Conservation (phyloP, 2,329 filamentous ascomycete species). For the Nemania sp. region DNA sequence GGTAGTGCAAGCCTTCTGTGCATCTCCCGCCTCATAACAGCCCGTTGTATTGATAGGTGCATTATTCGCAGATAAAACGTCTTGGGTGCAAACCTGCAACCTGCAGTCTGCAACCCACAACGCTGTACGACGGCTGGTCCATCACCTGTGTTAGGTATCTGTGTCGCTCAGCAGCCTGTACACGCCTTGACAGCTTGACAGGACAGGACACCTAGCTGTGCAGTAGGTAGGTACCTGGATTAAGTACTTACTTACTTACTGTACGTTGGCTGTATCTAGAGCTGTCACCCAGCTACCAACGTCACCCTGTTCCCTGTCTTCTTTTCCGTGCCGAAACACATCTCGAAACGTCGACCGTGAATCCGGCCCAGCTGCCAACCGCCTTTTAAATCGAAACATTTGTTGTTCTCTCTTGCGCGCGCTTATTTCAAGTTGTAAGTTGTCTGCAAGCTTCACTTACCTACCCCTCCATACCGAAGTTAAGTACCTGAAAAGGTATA, state of each 20-base stretch:
- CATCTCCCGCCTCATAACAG: constrained; percentile 7
- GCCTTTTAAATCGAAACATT: constrained; percentile 11
- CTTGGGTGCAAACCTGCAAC: constrained; percentile 6
- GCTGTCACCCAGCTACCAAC: constrained; percentile 20
- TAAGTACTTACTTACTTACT: not conserved
- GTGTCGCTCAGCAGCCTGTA: not conserved
- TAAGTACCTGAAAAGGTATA: not conserved
- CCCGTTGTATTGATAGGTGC: constrained; percentile 16
- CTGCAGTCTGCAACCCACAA: constrained; percentile 13
- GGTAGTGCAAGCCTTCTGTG: not conserved
- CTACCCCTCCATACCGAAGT: not conserved
- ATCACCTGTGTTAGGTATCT: too few species aligned
- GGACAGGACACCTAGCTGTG: not conserved
- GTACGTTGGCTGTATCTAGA: not conserved
- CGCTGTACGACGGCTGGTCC: constrained; percentile 10
- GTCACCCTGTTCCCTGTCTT: constrained; percentile 18
- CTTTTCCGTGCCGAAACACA: constrained; percentile 8
- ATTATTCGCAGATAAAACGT: constrained; percentile 20
- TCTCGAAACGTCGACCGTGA: constrained; percentile 30
- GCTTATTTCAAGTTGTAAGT: constrained; percentile 18
- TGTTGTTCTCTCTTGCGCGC: constrained; percentile 24
- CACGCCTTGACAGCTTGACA: constrained; percentile 10
- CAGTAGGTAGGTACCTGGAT: not conserved
- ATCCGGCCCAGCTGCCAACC: constrained; percentile 11
- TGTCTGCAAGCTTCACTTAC: not conserved